Evolutionary conservation across 768 basidiomycete genomes (phyloP).

Genomic region (Amanita pallidorosea): DNA sequence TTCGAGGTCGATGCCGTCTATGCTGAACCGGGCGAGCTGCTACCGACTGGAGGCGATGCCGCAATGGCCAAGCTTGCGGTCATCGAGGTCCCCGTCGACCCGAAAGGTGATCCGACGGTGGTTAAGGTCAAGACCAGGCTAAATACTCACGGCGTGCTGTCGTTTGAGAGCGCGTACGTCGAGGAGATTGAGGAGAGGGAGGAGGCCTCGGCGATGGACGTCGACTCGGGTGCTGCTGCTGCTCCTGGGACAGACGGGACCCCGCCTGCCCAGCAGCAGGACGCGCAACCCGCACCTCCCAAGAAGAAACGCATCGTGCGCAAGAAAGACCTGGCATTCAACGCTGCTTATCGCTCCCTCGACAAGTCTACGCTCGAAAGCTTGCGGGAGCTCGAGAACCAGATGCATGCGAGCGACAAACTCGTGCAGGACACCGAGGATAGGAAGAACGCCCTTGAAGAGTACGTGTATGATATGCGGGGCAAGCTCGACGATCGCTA

Average conservation of each 20-base stretch:
- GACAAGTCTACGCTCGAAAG: slow-evolving; percentile 54
- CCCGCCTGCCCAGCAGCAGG: slow-evolving; percentile 10
- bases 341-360: slow-evolving; percentile 52
- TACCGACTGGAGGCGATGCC: slow-evolving; percentile 78
- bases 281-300: slow-evolving; percentile 32
- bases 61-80: slow-evolving; percentile 77
- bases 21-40: slow-evolving; percentile 44
- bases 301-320: slow-evolving; percentile 83
- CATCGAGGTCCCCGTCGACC: slow-evolving; percentile 63
- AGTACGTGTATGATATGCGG: slow-evolving; percentile 95
- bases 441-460: slow-evolving; percentile 97
- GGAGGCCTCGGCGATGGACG: slow-evolving; percentile 23
- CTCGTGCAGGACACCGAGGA: slow-evolving; percentile 98
- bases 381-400: slow-evolving; percentile 70
- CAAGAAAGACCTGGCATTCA: slow-evolving; percentile 76
- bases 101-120: slow-evolving; percentile 63
- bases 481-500: slow-evolving; percentile 87
- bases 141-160: slow-evolving; percentile 77
- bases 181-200: slow-evolving; percentile 80
- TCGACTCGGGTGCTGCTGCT: slow-evolving; percentile 19
- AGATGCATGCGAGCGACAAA: slow-evolving; percentile 89
- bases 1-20: slow-evolving; percentile 88
- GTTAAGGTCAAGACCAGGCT: slow-evolving; percentile 89
- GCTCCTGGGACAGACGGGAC: slow-evolving; percentile 42
- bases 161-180: slow-evolving; percentile 78